Evolutionary conservation across 2,329 filamentous ascomycete genomes (phyloP).

Genomic region (Microdochium paspali): DNA sequence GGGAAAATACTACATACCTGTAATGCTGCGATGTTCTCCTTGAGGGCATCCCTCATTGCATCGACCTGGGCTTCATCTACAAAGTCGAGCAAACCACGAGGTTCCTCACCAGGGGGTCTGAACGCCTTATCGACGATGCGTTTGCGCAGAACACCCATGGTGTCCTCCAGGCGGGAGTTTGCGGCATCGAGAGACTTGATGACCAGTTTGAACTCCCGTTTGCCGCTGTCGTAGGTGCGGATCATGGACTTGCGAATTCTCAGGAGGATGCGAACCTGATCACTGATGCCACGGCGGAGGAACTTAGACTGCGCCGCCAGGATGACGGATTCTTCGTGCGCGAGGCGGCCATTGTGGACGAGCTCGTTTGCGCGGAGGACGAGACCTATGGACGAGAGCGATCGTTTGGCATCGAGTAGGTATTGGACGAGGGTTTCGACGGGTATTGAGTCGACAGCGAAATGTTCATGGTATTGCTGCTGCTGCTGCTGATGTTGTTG

Average conservation of each 20-base stretch:
- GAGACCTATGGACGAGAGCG: constrained; percentile 71
- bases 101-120: constrained; percentile 45
- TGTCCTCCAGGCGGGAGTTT: constrained; percentile 54
- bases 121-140: constrained; percentile 57
- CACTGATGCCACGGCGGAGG: constrained; percentile 49
- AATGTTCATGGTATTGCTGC: too few relatives aligned
- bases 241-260: constrained; percentile 42
- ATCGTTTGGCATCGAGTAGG: constrained; percentile 79
- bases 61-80: constrained; percentile 65
- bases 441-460: constrained; percentile 23
- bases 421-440: constrained; percentile 76
- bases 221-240: constrained; percentile 46
- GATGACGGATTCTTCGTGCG: constrained; percentile 71
- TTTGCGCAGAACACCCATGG: constrained; percentile 53
- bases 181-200: constrained; percentile 58
- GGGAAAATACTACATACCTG: constrained; percentile 36
- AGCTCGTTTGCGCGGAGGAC: constrained; percentile 84
- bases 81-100: constrained; percentile 63
- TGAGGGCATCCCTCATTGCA: constrained; percentile 54
- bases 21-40: constrained; percentile 60
- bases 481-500: background rate
- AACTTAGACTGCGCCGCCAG: constrained; percentile 63
- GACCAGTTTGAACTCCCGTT: constrained; percentile 50
- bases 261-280: constrained; percentile 43
- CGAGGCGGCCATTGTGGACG: constrained; percentile 62